Conservation (phyloP, 441 rosid species). For the Viola pubescens region DNA sequence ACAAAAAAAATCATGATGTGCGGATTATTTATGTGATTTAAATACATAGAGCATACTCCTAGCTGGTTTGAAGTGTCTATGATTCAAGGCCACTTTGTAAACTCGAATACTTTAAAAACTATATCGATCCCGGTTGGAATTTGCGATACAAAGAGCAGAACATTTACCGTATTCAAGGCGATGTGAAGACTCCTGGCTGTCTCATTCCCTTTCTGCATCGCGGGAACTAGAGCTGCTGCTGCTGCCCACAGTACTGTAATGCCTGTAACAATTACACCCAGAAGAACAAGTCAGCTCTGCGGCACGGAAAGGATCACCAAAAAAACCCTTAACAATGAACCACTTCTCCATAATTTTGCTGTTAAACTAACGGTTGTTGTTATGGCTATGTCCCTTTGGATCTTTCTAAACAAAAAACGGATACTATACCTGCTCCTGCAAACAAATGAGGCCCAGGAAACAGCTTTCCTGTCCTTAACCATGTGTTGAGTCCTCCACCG, state of each 20-base stretch:
- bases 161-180: conserved; percentile 55
- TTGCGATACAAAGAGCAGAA: conserved; percentile 63
- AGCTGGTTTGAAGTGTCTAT: neutral
- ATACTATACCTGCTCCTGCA: conserved; percentile 61
- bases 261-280: conserved; percentile 26
- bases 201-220: conserved; percentile 84
- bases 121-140: conserved; percentile 81
- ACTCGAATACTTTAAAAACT: conserved; percentile 63
- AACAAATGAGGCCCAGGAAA: conserved; percentile 96
- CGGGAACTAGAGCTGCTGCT: conserved; percentile 82
- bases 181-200: conserved; percentile 80
- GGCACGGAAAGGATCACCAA: too few relatives aligned
- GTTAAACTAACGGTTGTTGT: too few relatives aligned
- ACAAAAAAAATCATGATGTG: neutral
- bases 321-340: too few relatives aligned
- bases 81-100: conserved; percentile 75
- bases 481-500: conserved; percentile 73
- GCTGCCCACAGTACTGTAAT: conserved; percentile 82
- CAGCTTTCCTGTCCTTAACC: conserved; percentile 77
- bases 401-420: neutral
- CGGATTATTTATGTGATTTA: neutral
- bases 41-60: neutral
- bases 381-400: neutral
- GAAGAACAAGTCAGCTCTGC: neutral
- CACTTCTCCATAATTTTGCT: too few relatives aligned